Conservation (phyloP, 257 asterid genomes). For the Nicotiana obtusifolia region DNA sequence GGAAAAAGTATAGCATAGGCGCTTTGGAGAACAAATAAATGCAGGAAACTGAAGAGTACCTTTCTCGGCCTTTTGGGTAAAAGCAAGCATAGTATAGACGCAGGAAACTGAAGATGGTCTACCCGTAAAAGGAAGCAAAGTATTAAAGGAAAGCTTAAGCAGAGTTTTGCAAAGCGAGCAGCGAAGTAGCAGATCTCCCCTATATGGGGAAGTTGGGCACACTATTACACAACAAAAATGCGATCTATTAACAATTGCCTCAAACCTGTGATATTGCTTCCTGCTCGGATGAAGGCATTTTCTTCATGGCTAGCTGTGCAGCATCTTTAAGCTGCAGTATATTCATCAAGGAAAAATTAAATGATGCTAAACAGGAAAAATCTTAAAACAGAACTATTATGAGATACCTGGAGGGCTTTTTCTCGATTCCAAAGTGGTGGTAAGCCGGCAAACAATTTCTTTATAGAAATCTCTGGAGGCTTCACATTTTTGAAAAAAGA, state of each 20-base stretch:
- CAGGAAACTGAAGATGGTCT: background rate
- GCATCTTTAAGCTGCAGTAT: slow-evolving; percentile 81
- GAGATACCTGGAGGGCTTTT: slow-evolving; percentile 81
- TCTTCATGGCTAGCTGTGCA: slow-evolving; percentile 89
- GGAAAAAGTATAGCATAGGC: background rate
- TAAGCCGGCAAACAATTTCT: slow-evolving; percentile 72
- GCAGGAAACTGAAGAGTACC: background rate
- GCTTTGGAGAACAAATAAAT: background rate
- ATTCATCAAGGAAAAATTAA: slow-evolving; percentile 18
- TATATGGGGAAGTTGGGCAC: background rate
- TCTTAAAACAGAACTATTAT: slow-evolving; percentile 6
- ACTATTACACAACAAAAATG: background rate
- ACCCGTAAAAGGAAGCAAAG: background rate
- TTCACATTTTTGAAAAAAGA: slow-evolving; percentile 84
- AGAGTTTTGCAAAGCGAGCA: background rate
- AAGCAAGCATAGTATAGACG: slow-evolving; percentile 13
- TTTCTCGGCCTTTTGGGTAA: slow-evolving; percentile 22
- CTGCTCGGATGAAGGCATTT: slow-evolving; percentile 83
- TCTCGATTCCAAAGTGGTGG: slow-evolving; percentile 92
- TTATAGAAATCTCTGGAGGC: slow-evolving; percentile 83
- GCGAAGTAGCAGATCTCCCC: background rate
- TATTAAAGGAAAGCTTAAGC: background rate
- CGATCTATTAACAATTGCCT: background rate
- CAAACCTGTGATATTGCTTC: slow-evolving; percentile 97
- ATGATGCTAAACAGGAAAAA: slow-evolving; percentile 10